Evolutionary conservation across 805 yeast species (phyloP).

Genomic region (Nakazawaea holstii): DNA sequence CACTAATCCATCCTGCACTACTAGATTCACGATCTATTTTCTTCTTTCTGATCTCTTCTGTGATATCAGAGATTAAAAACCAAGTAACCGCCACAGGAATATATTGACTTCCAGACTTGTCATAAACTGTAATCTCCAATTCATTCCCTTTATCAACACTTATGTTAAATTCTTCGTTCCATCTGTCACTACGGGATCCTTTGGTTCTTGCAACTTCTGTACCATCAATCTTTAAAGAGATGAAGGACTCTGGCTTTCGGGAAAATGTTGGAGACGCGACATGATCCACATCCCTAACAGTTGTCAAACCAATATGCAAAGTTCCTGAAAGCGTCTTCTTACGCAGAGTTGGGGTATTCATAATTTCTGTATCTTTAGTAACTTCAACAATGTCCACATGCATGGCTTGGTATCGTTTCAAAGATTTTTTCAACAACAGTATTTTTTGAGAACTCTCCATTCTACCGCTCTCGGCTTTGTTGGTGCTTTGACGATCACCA

Average conservation of each 20-base stretch:
- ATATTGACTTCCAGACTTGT: constrained; percentile 57
- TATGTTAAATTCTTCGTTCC: constrained; percentile 79
- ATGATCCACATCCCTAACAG: constrained; percentile 88
- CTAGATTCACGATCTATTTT: constrained; percentile 72
- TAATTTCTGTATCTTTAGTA: constrained; percentile 57
- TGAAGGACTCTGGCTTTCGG: constrained; percentile 73
- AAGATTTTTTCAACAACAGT: constrained; percentile 73
- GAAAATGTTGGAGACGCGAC: constrained; percentile 78
- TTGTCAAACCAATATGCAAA: constrained; percentile 64
- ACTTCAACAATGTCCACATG: constrained; percentile 68
- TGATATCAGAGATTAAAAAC: constrained; percentile 85
- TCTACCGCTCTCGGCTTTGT: constrained; percentile 86
- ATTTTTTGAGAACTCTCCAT: constrained; percentile 82
- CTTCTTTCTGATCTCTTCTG: constrained; percentile 90
- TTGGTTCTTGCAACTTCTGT: constrained; percentile 74
- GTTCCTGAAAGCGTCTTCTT: constrained; percentile 83
- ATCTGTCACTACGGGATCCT: constrained; percentile 68
- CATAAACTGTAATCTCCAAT: constrained; percentile 82
- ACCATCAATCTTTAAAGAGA: constrained; percentile 83
- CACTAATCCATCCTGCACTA: constrained; percentile 84
- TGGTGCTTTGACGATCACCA: constrained; percentile 81
- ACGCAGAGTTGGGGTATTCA: constrained; percentile 67
- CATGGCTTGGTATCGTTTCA: constrained; percentile 86
- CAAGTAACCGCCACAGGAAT: constrained; percentile 92
- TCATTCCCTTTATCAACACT: constrained; percentile 90